These are phyloP conservation scores for Clarkia xantiana DNA, from an alignment of 345 rosid species.

Conservation along the genomic window DNA sequence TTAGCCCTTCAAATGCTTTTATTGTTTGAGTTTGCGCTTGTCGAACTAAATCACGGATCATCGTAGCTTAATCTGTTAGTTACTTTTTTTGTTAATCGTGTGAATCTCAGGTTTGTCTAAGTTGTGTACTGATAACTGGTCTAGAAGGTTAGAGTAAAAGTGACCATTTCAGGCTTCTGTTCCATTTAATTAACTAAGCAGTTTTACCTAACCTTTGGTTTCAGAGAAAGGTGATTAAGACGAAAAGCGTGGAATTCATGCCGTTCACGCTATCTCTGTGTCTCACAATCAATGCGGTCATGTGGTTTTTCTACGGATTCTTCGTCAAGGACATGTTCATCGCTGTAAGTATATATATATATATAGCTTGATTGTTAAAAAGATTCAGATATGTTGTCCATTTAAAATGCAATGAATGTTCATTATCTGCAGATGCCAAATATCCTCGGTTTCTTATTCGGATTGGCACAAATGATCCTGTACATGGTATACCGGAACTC, in stretches of 20 bases:
- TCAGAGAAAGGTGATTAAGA: constrained; percentile 62
- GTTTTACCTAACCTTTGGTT: neutral
- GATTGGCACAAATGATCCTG: constrained; percentile 58
- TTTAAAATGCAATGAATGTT: neutral
- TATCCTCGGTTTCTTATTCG: constrained; percentile 35
- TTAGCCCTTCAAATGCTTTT: too few relatives aligned
- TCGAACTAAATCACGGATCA: too few relatives aligned
- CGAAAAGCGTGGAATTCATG: constrained; percentile 85
- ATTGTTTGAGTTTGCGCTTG: too few relatives aligned
- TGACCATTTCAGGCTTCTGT: too few relatives aligned
- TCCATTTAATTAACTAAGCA: too few relatives aligned
- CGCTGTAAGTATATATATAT: constrained; percentile 40
- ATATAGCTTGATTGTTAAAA: too few relatives aligned
- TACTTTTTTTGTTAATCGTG: too few relatives aligned
- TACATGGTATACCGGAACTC: constrained; percentile 43
- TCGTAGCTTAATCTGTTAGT: too few relatives aligned
- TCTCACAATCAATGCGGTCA: constrained; percentile 56
- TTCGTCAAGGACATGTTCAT: constrained; percentile 50
- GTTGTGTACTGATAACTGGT: too few relatives aligned
- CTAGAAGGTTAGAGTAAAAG: too few relatives aligned
- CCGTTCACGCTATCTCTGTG: constrained; percentile 56
- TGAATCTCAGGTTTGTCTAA: too few relatives aligned
- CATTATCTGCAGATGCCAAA: constrained; percentile 31
- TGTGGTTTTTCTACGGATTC: constrained; percentile 85
- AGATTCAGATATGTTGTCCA: neutral